Base-by-base conservation (phyloP, 345 rosid genomes). In the Isatis tinctoria region DNA sequence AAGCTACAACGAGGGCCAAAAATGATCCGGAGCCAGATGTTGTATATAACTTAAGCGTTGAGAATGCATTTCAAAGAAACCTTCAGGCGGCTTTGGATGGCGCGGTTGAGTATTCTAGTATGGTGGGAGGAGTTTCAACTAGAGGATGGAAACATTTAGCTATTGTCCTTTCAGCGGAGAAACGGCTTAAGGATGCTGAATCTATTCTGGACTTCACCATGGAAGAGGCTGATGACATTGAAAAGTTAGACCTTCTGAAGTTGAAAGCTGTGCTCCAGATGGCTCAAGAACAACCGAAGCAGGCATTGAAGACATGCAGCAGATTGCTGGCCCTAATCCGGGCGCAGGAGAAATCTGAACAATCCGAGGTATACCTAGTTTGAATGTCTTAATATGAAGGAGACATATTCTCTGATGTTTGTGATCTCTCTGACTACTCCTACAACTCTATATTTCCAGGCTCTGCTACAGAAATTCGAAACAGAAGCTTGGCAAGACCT, bases 261-360 rank as follows among this genome's bases (percentile, higher is more conserved):
- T 72, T 92, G 69, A 90, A 85, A 82, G 91, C 93, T 60, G 80
- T 81, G 47, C 98, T 95, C 65, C 94, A 89, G 74, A 82, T 85
- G 77, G 86, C 97, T 61, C 89, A 85, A 84, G 89, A 87, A 74
- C 89, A 83, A 65, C 96, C 97, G 71, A 90, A 85, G 82, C 85
- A 84, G 83, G 97, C 98, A 63, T 81, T 95, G 76, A 92, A 88
- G 81, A 92, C 98, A 62, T 92, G 87, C 81, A 87, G 93, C 79
- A 72, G 83, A 43, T 78, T 89, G 82, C 83, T 95, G n/a, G 84
- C 89, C 69, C 76, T 83, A 79, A 85, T 92, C 81, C 92, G 88
- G 77, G 86, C 86, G 53, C 94, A 87, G 57, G 85, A 83, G 72
- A 92, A 85, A 58, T 67, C 78, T 72, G 84, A 71, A 22, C 61